Conservation (phyloP, 306 rosid species). For the Prunus mira region DNA sequence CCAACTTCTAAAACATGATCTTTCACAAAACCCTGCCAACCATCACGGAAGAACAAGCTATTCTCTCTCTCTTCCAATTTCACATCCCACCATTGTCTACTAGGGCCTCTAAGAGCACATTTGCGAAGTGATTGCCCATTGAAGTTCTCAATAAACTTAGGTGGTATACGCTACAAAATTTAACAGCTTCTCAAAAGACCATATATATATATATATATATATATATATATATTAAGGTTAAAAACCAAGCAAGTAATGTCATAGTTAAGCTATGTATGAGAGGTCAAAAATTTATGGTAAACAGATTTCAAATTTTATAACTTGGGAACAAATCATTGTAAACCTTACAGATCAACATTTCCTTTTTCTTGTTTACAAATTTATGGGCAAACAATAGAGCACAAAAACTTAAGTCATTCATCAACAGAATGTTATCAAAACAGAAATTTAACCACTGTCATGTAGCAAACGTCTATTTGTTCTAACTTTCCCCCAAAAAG, state of each 20-base stretch:
- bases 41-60: not conserved
- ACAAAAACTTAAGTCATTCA: not conserved
- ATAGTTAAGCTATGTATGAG: no score
- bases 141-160: slow-evolving; percentile 8
- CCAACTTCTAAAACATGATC: not conserved
- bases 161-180: slow-evolving; percentile 8
- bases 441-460: not conserved
- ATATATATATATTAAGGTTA: no score
- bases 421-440: not conserved
- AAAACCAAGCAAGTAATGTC: no score
- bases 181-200: not conserved
- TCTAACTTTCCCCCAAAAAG: not conserved
- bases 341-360: not conserved
- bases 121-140: not conserved
- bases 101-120: slow-evolving; percentile 1
- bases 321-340: not conserved
- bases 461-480: not conserved
- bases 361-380: not conserved
- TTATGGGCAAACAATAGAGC: not conserved
- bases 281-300: not conserved
- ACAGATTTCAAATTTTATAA: not conserved
- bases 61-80: not conserved
- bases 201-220: no score
- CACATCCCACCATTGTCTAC: slow-evolving; percentile 1
- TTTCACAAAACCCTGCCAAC: slow-evolving; percentile 1